phyloP scores from a whole-genome alignment of 208 protist species.

The Acanthamoeba castellanii region DNA sequence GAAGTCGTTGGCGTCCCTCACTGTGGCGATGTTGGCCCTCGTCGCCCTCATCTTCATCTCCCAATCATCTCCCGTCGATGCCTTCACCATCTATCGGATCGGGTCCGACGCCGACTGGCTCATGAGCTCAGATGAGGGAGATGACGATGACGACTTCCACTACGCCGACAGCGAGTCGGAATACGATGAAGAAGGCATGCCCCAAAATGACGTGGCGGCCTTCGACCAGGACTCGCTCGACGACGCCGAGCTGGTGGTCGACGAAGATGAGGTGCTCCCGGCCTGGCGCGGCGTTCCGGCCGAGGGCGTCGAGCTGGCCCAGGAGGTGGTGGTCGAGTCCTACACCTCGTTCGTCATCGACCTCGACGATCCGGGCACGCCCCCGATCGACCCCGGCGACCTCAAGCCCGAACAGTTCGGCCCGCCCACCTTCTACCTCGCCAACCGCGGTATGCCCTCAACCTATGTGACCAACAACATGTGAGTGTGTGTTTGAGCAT shows the following conservation, averaged over 20 bases:
- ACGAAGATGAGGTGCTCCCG: not conserved
- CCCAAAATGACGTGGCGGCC: not conserved
- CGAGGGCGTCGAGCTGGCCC: not conserved
- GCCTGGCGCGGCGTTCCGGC: not conserved
- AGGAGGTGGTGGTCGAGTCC: not conserved
- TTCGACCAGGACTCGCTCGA: not conserved
- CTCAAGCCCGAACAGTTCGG: slow-evolving; percentile 7
- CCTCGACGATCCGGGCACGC: not conserved
- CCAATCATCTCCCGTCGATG: not conserved
- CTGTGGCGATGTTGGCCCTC: not conserved
- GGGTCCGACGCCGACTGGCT: not conserved
- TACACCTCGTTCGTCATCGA: slow-evolving; percentile 16
- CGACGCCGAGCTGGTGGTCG: not conserved
- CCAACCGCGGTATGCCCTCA: not conserved
- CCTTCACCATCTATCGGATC: not conserved
- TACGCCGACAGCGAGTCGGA: not conserved
- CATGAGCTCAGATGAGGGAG: not conserved
- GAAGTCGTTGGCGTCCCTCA: not conserved
- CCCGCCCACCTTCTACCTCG: not conserved
- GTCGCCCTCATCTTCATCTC: not conserved
- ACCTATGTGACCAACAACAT: too few relatives aligned
- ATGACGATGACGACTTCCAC: not conserved
- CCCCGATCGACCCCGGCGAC: not conserved
- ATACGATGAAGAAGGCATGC: not conserved
- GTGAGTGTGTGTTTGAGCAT: too few relatives aligned